phyloP scores from a whole-genome alignment of 2,329 filamentous ascomycete genomes.

The Chaetothyriales sp. region DNA sequence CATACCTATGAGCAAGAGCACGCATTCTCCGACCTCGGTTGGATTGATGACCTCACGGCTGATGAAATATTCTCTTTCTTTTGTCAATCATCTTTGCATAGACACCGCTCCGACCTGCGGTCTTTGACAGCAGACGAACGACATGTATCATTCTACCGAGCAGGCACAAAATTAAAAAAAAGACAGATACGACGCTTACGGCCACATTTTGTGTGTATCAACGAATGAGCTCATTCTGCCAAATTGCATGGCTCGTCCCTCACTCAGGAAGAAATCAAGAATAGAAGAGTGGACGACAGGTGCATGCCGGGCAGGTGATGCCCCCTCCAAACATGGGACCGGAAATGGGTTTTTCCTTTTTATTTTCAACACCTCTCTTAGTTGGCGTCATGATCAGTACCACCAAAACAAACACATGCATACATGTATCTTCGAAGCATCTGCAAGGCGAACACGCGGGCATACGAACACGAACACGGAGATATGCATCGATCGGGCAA shows the following conservation, averaged over 20 bases:
- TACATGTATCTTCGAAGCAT: conserved; percentile 1
- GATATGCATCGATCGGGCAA: not conserved
- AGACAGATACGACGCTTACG: not conserved
- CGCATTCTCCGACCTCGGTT: conserved; percentile 5
- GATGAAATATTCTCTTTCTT: conserved; percentile 8
- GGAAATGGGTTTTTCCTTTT: conserved; percentile 3
- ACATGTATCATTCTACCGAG: not conserved
- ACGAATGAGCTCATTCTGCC: not conserved
- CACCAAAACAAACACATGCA: conserved; percentile 1
- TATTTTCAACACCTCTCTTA: conserved; percentile 1
- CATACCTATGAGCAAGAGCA: conserved; percentile 4
- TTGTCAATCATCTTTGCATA: not conserved
- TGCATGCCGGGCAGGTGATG: not conserved
- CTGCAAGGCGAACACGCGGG: conserved; percentile 2
- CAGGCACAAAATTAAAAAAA: not conserved
- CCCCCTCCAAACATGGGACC: not conserved
- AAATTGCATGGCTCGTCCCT: not conserved
- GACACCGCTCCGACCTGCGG: not conserved
- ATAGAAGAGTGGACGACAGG: not conserved
- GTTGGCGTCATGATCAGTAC: conserved; percentile 1
- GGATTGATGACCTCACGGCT: conserved; percentile 12
- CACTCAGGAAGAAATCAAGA: not conserved
- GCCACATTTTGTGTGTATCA: not conserved
- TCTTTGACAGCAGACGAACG: not conserved
- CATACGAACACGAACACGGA: conserved; percentile 3